Evolutionary conservation across 345 rosid genomes (phyloP).

Genomic region (Combretum micranthum): DNA sequence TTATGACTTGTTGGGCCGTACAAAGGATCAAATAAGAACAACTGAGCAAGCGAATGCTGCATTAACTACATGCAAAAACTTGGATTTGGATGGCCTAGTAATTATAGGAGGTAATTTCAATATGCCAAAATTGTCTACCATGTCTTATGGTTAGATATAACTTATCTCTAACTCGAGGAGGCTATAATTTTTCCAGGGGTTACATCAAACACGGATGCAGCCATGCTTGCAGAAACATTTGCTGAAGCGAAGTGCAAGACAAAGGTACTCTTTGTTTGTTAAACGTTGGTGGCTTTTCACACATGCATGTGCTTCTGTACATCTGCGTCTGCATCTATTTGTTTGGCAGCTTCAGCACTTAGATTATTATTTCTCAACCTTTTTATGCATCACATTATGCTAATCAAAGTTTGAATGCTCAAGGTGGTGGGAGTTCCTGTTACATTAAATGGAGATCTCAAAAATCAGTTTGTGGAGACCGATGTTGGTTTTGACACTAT

Average conservation of each 20-base stretch:
- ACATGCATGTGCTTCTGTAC: too few species aligned
- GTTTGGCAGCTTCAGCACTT: too few species aligned
- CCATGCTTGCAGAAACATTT: slow-evolving; percentile 96
- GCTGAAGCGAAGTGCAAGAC: slow-evolving; percentile 82
- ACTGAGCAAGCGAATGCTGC: slow-evolving; percentile 95
- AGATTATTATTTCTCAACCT: background rate
- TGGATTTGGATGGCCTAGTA: slow-evolving; percentile 93
- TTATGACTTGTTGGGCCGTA: slow-evolving; percentile 92
- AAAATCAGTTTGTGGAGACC: slow-evolving; percentile 90
- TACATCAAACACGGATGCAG: slow-evolving; percentile 96
- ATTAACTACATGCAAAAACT: slow-evolving; percentile 63
- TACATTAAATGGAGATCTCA: slow-evolving; percentile 93
- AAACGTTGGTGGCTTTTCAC: too few species aligned
- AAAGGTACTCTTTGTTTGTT: slow-evolving; percentile 35
- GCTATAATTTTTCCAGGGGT: slow-evolving; percentile 51
- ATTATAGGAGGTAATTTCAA: slow-evolving; percentile 74
- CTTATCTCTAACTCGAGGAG: too few species aligned
- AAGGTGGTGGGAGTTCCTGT: slow-evolving; percentile 99
- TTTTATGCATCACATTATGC: background rate
- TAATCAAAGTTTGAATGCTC: background rate
- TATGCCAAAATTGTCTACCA: background rate
- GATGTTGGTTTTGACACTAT: slow-evolving; percentile 97
- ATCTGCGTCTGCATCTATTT: too few species aligned
- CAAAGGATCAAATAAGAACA: slow-evolving; percentile 95
- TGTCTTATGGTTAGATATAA: too few species aligned